These are phyloP conservation scores for Blastomyces gilchristii DNA, from an alignment of 2,329 filamentous ascomycete genomes.

Conservation along the genomic window DNA sequence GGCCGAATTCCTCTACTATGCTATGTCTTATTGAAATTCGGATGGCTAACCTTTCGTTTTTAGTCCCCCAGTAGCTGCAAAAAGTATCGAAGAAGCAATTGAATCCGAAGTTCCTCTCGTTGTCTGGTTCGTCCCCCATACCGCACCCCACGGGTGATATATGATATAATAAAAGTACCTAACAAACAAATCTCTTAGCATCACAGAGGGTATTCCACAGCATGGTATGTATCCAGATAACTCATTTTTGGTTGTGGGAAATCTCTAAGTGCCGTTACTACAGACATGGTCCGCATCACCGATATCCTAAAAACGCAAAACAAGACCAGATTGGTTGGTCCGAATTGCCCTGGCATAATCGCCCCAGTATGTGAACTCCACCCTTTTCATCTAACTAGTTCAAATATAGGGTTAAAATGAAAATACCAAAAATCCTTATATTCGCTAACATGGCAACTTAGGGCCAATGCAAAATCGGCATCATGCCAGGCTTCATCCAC, in stretches of 20 bases:
- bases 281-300: constrained; percentile 98
- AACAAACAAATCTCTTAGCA: constrained; percentile 35
- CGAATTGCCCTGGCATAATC: constrained; percentile 98
- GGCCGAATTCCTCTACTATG: neutral
- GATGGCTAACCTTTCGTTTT: constrained; percentile 26
- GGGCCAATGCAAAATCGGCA: constrained; percentile 99
- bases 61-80: constrained; percentile 81
- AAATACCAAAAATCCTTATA: neutral
- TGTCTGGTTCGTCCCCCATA: constrained; percentile 54
- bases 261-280: neutral
- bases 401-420: neutral
- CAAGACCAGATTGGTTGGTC: constrained; percentile 93
- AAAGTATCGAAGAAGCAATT: constrained; percentile 94
- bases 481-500: constrained; percentile 99
- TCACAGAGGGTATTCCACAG: constrained; percentile 95
- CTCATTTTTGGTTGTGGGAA: neutral
- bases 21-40: neutral
- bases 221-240: constrained; percentile 55
- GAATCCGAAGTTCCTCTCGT: constrained; percentile 85
- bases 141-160: neutral
- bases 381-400: constrained; percentile 2
- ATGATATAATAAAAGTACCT: neutral
- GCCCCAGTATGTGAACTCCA: constrained; percentile 46
- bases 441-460: constrained; percentile 21
- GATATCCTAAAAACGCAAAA: constrained; percentile 93